Evolutionary conservation across 1,139 yeast species (phyloP).

Genomic region (Saccharomyces pastorianus): DNA sequence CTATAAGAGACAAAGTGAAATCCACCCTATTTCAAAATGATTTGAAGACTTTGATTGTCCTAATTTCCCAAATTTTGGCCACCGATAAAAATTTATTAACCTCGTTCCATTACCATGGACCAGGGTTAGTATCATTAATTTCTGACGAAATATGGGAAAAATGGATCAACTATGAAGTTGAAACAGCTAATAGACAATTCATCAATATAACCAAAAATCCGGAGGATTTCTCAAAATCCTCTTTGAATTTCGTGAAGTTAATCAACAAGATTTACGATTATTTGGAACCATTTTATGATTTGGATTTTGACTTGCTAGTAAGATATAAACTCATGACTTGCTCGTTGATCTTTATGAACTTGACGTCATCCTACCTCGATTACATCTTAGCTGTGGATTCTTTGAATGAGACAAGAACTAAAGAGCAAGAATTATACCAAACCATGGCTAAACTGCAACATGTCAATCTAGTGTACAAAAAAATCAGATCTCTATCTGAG

Average conservation of each 20-base stretch:
- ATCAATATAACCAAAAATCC: constrained; percentile 46
- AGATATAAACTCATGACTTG: constrained; percentile 62
- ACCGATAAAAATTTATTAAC: constrained; percentile 27
- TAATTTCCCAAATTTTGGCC: constrained; percentile 28
- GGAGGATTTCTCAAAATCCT: constrained; percentile 55
- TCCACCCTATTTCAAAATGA: constrained; percentile 28
- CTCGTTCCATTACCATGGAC: constrained; percentile 25
- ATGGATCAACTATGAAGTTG: constrained; percentile 64
- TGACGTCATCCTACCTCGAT: constrained; percentile 53
- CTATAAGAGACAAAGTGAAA: constrained; percentile 27
- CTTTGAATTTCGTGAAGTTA: constrained; percentile 37
- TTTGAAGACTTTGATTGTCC: constrained; percentile 17
- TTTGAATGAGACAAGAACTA: constrained; percentile 36
- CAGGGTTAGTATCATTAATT: constrained; percentile 25
- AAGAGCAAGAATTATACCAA: constrained; percentile 34
- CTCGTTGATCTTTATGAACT: constrained; percentile 57
- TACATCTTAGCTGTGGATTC: constrained; percentile 40
- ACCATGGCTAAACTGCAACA: constrained; percentile 32
- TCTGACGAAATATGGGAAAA: constrained; percentile 35
- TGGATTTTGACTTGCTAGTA: constrained; percentile 41
- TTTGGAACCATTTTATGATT: constrained; percentile 34
- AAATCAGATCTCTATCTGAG: constrained; percentile 51
- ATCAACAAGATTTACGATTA: constrained; percentile 61
- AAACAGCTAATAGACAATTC: constrained; percentile 50
- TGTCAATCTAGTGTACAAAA: constrained; percentile 44